phyloP scores from a whole-genome alignment of 148 eudicot species.

The Dysphania ambrosioides region DNA sequence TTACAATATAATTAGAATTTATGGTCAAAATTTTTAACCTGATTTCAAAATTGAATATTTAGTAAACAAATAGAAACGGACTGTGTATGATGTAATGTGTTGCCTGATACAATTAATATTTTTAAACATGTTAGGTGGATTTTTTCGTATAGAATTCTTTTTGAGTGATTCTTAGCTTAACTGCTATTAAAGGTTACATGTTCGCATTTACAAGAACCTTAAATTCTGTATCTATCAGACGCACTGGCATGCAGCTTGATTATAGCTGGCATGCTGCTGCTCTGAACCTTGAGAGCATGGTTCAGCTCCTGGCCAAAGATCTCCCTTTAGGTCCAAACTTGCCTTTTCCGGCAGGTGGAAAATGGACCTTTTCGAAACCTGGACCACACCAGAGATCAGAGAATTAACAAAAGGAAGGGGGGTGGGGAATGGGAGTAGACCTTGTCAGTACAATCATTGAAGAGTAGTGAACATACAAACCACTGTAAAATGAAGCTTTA shows the following conservation, averaged over 20 bases:
- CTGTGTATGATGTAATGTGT: not conserved
- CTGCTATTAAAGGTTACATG: not conserved
- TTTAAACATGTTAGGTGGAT: not conserved
- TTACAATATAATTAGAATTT: no score
- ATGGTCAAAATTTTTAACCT: no score
- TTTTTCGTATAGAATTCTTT: not conserved
- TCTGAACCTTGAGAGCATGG: not conserved
- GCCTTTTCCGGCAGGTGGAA: slow-evolving; percentile 21
- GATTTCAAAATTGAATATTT: no score
- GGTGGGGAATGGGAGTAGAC: not conserved
- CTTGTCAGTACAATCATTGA: slow-evolving; percentile 27
- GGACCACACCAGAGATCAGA: slow-evolving; percentile 28
- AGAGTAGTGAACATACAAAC: slow-evolving; percentile 9
- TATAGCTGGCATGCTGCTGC: slow-evolving; percentile 17
- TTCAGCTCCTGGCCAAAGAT: slow-evolving; percentile 12
- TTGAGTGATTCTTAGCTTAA: not conserved
- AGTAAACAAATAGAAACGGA: no score
- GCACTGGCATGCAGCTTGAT: slow-evolving; percentile 6
- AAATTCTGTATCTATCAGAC: not conserved
- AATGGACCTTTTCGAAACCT: slow-evolving; percentile 13
- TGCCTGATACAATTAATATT: not conserved
- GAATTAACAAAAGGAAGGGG: not conserved
- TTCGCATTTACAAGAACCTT: not conserved
- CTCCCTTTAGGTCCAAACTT: slow-evolving; percentile 21
- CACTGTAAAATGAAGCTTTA: slow-evolving; percentile 14